These are phyloP conservation scores for Bipolaris gigantea DNA, from an alignment of 2,329 filamentous ascomycete species.

Conservation along the genomic window DNA sequence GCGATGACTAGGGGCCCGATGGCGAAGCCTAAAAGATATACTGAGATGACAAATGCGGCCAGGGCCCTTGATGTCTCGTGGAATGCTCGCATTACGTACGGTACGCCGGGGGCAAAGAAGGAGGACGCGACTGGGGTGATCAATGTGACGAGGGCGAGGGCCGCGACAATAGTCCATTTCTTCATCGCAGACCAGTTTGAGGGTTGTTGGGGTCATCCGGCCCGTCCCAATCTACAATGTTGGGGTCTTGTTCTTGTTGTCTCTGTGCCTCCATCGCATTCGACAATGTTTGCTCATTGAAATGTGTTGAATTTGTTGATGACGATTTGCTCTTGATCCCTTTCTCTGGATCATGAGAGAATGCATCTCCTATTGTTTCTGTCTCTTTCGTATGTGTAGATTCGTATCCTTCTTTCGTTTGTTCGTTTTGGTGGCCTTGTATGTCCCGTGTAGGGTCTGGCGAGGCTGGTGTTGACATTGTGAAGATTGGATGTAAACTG, in stretches of 20 bases:
- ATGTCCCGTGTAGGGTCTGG: slow-evolving; percentile 23
- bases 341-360: slow-evolving; percentile 33
- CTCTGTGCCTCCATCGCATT: slow-evolving; percentile 2
- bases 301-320: slow-evolving; percentile 26
- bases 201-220: slow-evolving; percentile 46
- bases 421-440: slow-evolving; percentile 24
- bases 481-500: slow-evolving; percentile 3
- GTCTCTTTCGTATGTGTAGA: slow-evolving; percentile 33
- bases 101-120: slow-evolving; percentile 63
- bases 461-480: slow-evolving; percentile 30
- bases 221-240: slow-evolving; percentile 42
- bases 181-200: slow-evolving; percentile 40
- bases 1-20: slow-evolving; percentile 44
- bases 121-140: slow-evolving; percentile 45
- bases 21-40: slow-evolving; percentile 46
- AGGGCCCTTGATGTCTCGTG: slow-evolving; percentile 35
- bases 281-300: slow-evolving; percentile 30
- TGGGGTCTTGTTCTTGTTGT: slow-evolving; percentile 24
- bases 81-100: slow-evolving; percentile 48
- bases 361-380: slow-evolving; percentile 10
- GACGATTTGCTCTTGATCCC: slow-evolving; percentile 17
- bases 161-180: slow-evolving; percentile 44
- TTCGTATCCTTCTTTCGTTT: slow-evolving; percentile 27
- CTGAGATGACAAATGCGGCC: slow-evolving; percentile 43
- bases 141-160: slow-evolving; percentile 42